phyloP scores from a whole-genome alignment of 2,329 filamentous ascomycete species.

The Aspergillus novoparasiticus region DNA sequence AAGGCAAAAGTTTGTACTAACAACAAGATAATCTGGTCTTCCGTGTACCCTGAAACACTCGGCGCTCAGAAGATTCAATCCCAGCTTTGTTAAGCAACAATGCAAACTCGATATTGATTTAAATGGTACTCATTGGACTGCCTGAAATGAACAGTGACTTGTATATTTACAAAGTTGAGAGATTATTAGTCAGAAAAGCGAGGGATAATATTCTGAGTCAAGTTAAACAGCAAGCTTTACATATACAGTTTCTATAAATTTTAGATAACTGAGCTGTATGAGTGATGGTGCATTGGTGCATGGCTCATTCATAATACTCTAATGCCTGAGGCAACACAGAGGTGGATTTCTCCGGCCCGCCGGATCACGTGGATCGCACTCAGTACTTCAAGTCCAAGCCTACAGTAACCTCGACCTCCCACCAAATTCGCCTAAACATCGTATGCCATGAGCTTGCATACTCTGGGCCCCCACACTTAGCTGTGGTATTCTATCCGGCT shows the following conservation, averaged over 20 bases:
- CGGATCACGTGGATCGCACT: neutral
- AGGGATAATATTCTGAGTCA: no score
- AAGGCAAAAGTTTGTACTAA: neutral
- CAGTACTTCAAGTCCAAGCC: neutral
- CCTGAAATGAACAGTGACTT: neutral
- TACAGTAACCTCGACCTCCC: conserved; percentile 1
- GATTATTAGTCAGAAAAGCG: no score
- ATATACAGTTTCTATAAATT: no score
- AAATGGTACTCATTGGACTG: neutral
- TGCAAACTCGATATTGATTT: neutral
- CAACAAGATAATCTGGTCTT: neutral
- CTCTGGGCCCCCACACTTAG: neutral
- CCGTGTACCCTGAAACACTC: neutral
- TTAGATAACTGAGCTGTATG: no score
- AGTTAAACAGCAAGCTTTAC: no score
- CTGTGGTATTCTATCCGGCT: neutral
- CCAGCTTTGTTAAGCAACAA: neutral
- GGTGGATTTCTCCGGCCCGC: neutral
- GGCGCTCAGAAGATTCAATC: neutral
- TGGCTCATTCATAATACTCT: no score
- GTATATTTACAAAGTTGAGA: no score
- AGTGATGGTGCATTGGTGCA: no score
- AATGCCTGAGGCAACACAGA: neutral
- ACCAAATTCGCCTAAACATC: neutral
- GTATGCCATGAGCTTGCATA: conserved; percentile 2